Conservation (phyloP, 2,329 filamentous ascomycete species). For the Diplodia sapinea region DNA sequence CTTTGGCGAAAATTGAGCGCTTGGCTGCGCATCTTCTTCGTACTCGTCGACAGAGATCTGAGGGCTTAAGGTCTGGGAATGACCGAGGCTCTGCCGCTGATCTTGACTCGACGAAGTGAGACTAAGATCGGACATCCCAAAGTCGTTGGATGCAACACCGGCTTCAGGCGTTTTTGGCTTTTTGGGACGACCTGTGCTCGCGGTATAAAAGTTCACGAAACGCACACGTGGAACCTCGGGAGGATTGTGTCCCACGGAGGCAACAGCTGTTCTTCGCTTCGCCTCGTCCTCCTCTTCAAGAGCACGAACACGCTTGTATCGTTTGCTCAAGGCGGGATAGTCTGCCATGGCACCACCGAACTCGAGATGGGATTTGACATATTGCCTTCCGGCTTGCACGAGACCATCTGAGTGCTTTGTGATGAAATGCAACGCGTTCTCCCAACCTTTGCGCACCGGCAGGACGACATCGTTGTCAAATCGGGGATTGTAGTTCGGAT, state of each 20-base stretch:
- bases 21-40: background rate
- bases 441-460: conserved; percentile 71
- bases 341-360: conserved; percentile 84
- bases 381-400: conserved; percentile 70
- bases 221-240: conserved; percentile 62
- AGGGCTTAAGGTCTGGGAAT: conserved; percentile 9
- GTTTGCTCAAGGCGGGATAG: conserved; percentile 68
- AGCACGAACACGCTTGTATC: conserved; percentile 72
- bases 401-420: conserved; percentile 80
- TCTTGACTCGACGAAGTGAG: conserved; percentile 19
- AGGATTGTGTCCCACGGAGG: conserved; percentile 33
- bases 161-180: conserved; percentile 51
- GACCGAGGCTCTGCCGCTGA: background rate
- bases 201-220: conserved; percentile 90
- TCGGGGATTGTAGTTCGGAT: conserved; percentile 74
- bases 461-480: conserved; percentile 77
- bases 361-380: conserved; percentile 80
- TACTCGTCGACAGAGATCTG: conserved; percentile 2
- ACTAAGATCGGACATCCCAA: conserved; percentile 24
- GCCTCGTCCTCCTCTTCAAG: conserved; percentile 71
- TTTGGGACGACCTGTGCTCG: conserved; percentile 75
- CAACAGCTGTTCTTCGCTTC: conserved; percentile 41
- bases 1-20: background rate
- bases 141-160: background rate
- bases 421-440: conserved; percentile 73